Base-by-base conservation (phyloP, 148 eudicot species). In the Mesembryanthemum crystallinum region DNA sequence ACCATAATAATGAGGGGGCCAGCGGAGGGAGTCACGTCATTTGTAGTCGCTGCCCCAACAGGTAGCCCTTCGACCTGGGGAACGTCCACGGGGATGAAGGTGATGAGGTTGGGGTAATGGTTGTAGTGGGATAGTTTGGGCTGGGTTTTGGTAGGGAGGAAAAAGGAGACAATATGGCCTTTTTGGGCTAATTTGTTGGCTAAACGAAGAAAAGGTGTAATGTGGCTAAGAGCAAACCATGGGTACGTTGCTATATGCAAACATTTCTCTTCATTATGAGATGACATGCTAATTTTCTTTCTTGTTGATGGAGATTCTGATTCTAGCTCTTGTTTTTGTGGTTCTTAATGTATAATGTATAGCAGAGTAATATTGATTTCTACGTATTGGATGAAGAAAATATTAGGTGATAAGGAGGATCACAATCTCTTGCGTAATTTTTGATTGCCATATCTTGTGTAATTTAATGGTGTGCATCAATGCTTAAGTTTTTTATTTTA, bases 51-150 rank as follows among this genome's bases (percentile, higher is more conserved):
- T 61, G 81, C 76, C 24, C 75, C 79, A 0, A 27, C 42, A 8
- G 90, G 86, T 28, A 85, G 85, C 30, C 86, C 85, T 1, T 73
- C 73, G n/a, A 87, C 90, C 0, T 21, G 70, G 0, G 88, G 89
- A 39, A 85, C 64, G 21, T 69, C 11, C 58, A 87, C 13, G 0
- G 88, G 82, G 14, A 76, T 55, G 80, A 87, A 85, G 33, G 32
- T 75, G 35, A 85, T 82, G 65, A 72, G 85, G 49, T 74, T 8
- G 0, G 84, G 85, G 58, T 84, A 75, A 29, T 60, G 82, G 77
- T 87, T 87, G 28, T 72, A 74, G 18, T 70, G 54, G 25, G 66
- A 32, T 4, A 87, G 30, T n/a, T 79, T 83, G 49, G 73, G 61
- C 1, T 4, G 79, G 28, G 83, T 78, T 54, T 79, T 81, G 25